Evolutionary conservation across 352 stramenopile species (phyloP), one percentile per base, ranked within the genome.

Genomic region (Albugo candida): DNA sequence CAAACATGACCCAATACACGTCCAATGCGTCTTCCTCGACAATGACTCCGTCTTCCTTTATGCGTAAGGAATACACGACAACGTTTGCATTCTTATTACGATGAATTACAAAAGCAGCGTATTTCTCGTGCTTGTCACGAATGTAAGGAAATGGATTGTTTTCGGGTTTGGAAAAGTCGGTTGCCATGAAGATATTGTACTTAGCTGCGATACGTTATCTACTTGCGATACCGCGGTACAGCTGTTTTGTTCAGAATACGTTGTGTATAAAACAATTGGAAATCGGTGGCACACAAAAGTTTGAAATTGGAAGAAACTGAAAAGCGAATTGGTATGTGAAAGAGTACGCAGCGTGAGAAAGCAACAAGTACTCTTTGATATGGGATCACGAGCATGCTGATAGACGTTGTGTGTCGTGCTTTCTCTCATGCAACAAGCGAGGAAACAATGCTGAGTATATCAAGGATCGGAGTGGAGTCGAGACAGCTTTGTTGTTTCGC

Each of bases 71-170:
- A 63, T 92, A 92, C 42, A 84, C 72, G 18, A 92, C 78, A 21
- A 88, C 76, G 46, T 92, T 92, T 61, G 82, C 83, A 67, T 92
- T 92, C 71, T 88, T 92, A 68, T 88, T 88, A 63, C 78, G 78
- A 69, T 92, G 83, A 45, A 92, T 67, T 14, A 81, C 71, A 54
- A 92, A 92, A 18, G 67, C 71, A 34, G 78, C 63, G 55, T 92
- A 81, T 18, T 65, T 39, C 59, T 88, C 73, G 59, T 73, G 56
- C 54, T 83, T 83, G 45, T 82, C 70, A 19, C 64, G 63, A 55
- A 91, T 70, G 19, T 78, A 45, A 38, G 70, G 70, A 59, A 91
- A 52, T 5, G 77, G 77, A 62, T 87, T 80, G 70, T 91, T 84
- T 49, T 87, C 74, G 20, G 83, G 72, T 61, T 91, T 86, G 57